A percentile compares a stretch with the other conserved stretches of the same genome.
These are phyloP conservation scores for Pisolithus tinctorius DNA, from an alignment of 768 basidiomycete species.

Conservation along the genomic window DNA sequence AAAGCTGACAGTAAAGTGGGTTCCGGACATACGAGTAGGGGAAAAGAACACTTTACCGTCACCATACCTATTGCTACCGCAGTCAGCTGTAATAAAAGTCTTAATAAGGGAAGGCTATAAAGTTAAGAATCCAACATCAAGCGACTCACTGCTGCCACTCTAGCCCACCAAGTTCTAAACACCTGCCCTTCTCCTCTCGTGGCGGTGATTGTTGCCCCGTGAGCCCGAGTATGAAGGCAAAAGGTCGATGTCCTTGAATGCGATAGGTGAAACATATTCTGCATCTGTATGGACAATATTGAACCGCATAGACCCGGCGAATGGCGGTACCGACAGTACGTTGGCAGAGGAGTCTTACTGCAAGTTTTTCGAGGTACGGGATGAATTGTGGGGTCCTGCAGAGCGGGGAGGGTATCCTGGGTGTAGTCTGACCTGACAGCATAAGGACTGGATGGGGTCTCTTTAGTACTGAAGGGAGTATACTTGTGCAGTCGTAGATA, in stretches of 20 bases:
- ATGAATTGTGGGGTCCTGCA: too few relatives aligned
- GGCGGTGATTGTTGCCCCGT: not conserved
- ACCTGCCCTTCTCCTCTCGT: conserved; percentile 75
- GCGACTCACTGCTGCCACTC: conserved; percentile 52
- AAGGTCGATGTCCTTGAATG: too few relatives aligned
- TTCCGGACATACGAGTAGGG: not conserved
- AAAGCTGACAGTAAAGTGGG: not conserved
- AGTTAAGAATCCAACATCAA: not conserved
- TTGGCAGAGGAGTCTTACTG: too few relatives aligned
- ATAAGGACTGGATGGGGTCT: conserved; percentile 16
- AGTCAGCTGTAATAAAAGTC: conserved; percentile 36
- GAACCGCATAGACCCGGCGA: too few relatives aligned
- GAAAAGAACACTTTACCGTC: conserved; percentile 49
- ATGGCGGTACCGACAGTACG: too few relatives aligned
- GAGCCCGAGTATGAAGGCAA: too few relatives aligned
- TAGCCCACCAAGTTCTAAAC: conserved; percentile 60
- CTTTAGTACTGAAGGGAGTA: conserved; percentile 27
- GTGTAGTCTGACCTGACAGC: too few relatives aligned
- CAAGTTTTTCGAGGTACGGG: too few relatives aligned
- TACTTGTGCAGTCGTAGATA: conserved; percentile 29
- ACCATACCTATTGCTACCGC: conserved; percentile 89
- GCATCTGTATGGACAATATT: too few relatives aligned
- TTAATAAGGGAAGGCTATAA: not conserved
- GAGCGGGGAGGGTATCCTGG: too few relatives aligned
- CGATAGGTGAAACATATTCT: too few relatives aligned